Conservation (phyloP, 2,329 filamentous ascomycete species). For the Paracamarosporium sp. region DNA sequence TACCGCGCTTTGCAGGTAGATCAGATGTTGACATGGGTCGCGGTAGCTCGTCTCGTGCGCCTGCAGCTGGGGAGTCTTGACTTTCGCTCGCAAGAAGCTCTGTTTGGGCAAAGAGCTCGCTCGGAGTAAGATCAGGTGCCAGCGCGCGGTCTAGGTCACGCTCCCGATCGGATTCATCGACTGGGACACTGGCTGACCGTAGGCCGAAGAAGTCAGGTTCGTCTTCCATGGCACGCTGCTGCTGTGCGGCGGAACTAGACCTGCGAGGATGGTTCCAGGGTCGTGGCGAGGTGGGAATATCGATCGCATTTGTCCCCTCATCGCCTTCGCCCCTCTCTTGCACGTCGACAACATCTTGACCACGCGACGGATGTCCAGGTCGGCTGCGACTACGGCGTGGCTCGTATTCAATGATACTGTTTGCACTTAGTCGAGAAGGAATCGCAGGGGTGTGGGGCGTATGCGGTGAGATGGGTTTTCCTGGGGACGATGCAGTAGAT, state of each 20-base stretch:
- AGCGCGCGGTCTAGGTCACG: conserved; percentile 36
- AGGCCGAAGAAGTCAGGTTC: conserved; percentile 68
- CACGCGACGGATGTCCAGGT: conserved; percentile 41
- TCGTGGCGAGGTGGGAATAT: conserved; percentile 75
- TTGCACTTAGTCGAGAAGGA: conserved; percentile 89
- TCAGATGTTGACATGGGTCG: conserved; percentile 38
- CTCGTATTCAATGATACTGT: conserved; percentile 78
- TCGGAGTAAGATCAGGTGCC: conserved; percentile 66
- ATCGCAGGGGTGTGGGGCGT: conserved; percentile 94
- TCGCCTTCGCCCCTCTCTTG: conserved; percentile 36
- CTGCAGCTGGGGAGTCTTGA: conserved; percentile 23
- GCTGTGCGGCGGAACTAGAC: conserved; percentile 74
- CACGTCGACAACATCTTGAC: conserved; percentile 31
- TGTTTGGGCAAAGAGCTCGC: conserved; percentile 62
- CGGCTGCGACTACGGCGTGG: conserved; percentile 38
- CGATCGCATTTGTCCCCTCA: conserved; percentile 69
- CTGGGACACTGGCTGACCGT: conserved; percentile 72
- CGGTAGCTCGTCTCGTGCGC: conserved; percentile 33
- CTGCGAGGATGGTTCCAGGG: conserved; percentile 58
- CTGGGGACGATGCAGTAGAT: conserved; percentile 87
- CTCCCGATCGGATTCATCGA: conserved; percentile 60
- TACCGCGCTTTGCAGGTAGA: conserved; percentile 34
- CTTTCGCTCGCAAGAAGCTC: conserved; percentile 36
- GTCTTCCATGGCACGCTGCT: conserved; percentile 69
- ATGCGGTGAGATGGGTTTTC: conserved; percentile 85